A percentile compares a stretch with the other conserved stretches of the same genome.
Conservation (phyloP, 2,329 filamentous ascomycete species). For the Pestalotiopsis sp. region DNA sequence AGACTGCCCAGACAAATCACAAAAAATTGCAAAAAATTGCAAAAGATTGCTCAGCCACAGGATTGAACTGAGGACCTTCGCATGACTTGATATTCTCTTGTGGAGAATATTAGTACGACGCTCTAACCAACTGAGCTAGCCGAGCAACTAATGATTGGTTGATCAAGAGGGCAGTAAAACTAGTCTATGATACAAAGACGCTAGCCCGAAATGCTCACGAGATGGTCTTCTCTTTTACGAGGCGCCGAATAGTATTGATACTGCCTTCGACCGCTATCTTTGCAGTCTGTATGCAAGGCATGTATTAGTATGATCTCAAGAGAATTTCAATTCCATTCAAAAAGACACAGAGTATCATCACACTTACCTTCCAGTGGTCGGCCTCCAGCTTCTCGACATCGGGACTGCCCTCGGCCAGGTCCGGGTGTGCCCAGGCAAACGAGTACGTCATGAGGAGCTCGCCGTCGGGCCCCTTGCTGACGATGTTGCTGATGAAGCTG, state of each 20-base stretch:
- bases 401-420: slow-evolving; percentile 29
- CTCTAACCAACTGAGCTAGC: slow-evolving; percentile 8
- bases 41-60: slow-evolving; percentile 4
- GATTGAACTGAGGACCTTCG: slow-evolving; percentile 8
- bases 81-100: slow-evolving; percentile 2
- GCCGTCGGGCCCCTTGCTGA: slow-evolving; percentile 31
- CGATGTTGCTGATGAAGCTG: slow-evolving; percentile 36
- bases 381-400: slow-evolving; percentile 27
- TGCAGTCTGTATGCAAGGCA: slow-evolving; percentile 22
- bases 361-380: slow-evolving; percentile 28
- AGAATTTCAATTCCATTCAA: no score
- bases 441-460: slow-evolving; percentile 37
- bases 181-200: not conserved
- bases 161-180: not conserved
- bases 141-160: slow-evolving; percentile 5
- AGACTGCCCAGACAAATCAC: not conserved
- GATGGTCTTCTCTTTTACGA: slow-evolving; percentile 29
- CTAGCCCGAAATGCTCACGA: slow-evolving; percentile 13
- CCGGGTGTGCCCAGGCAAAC: slow-evolving; percentile 38
- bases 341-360: no score
- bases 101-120: slow-evolving; percentile 4
- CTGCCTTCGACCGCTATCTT: slow-evolving; percentile 34
- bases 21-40: not conserved
- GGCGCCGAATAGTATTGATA: slow-evolving; percentile 30
- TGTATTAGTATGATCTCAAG: slow-evolving; percentile 2